A percentile compares a stretch with the other conserved stretches of the same genome.
Evolutionary conservation across 2,329 filamentous ascomycete genomes (phyloP).

Genomic region (Cladosporium sp.): DNA sequence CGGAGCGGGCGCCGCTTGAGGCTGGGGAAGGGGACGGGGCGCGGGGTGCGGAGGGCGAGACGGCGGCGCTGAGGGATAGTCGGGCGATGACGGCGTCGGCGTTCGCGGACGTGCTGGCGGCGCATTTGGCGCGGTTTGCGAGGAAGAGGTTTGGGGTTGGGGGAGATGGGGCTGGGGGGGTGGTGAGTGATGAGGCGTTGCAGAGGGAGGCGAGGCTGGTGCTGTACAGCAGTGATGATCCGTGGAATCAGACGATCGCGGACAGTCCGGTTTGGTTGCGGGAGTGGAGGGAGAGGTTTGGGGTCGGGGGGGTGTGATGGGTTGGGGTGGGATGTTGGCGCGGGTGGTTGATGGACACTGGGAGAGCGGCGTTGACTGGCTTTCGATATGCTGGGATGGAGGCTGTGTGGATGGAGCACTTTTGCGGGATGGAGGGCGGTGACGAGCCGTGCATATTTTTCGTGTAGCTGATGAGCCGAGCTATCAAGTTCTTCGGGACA

Average conservation of each 20-base stretch:
- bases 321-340: background rate
- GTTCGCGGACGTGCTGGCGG: conserved; percentile 41
- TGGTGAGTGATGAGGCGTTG: conserved; percentile 40
- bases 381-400: too few species aligned
- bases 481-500: too few species aligned
- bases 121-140: conserved; percentile 36
- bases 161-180: conserved; percentile 12
- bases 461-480: too few species aligned
- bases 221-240: conserved; percentile 40
- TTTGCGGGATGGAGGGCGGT: too few species aligned
- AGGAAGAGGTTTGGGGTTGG: conserved; percentile 28
- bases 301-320: background rate
- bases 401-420: too few species aligned
- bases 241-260: conserved; percentile 37
- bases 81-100: conserved; percentile 20
- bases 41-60: too few species aligned
- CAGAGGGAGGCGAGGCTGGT: conserved; percentile 39
- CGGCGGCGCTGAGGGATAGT: background rate
- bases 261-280: conserved; percentile 35
- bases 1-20: too few species aligned
- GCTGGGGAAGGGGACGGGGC: too few species aligned
- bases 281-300: conserved; percentile 24
- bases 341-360: background rate
- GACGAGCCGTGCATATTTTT: too few species aligned
- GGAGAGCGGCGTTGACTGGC: background rate